Percentiles rank a stretch among this genome's conserved stretches.
Conservation (phyloP, 352 stramenopile genomes). For the Phytopythium oedochilum region DNA sequence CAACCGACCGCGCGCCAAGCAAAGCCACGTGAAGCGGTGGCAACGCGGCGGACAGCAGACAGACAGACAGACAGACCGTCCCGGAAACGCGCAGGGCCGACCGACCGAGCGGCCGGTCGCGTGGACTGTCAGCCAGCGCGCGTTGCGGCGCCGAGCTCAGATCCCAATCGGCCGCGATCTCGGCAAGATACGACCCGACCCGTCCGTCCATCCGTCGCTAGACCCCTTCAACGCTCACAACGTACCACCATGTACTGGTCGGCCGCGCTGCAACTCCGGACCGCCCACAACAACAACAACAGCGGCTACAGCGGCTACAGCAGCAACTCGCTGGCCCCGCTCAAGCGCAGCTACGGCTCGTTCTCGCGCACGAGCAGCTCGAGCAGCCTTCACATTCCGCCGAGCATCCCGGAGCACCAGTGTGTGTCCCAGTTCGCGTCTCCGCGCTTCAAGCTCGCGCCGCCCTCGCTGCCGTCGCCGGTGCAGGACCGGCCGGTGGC, state of each 20-base stretch:
- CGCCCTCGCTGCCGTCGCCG: conserved; percentile 1
- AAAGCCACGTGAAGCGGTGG: background rate
- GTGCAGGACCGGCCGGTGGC: conserved; percentile 19
- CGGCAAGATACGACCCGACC: background rate
- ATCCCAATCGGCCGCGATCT: conserved; percentile 2
- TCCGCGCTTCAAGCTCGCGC: conserved; percentile 13
- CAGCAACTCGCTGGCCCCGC: conserved; percentile 15
- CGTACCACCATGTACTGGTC: conserved; percentile 64
- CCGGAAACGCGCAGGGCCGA: background rate
- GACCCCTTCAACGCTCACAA: too few species aligned
- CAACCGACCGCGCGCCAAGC: background rate
- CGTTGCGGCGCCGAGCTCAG: too few species aligned
- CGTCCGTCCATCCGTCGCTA: conserved; percentile 9
- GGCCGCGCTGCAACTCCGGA: conserved; percentile 58
- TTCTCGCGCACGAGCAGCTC: conserved; percentile 31
- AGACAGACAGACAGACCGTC: too few species aligned
- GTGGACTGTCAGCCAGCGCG: too few species aligned
- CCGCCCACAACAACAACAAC: conserved; percentile 1
- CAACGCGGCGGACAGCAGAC: background rate
- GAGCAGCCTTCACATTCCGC: conserved; percentile 52
- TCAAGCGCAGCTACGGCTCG: conserved; percentile 52
- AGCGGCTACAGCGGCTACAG: too few species aligned
- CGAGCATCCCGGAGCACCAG: conserved; percentile 77
- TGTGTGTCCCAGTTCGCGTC: conserved; percentile 57
- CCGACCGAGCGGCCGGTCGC: too few species aligned